Conservation (phyloP, 768 basidiomycete species). For the Tylopilus subfusipes region DNA sequence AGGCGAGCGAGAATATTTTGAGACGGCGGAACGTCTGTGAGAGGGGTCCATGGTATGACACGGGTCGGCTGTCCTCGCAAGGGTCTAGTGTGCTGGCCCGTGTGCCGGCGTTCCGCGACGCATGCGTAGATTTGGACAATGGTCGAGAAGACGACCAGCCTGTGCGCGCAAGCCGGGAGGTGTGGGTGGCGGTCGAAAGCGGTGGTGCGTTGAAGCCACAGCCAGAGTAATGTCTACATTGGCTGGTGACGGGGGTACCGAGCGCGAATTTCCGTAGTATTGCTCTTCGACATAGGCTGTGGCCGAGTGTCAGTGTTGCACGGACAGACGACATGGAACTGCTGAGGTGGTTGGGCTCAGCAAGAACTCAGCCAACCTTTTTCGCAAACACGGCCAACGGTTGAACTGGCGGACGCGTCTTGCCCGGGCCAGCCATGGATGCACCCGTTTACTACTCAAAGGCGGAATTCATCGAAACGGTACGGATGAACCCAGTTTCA, state of each 20-base stretch:
- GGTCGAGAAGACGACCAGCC: not conserved
- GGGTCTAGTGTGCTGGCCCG: conserved; percentile 4
- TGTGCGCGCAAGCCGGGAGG: not conserved
- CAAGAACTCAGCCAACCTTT: not conserved
- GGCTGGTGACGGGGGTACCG: not conserved
- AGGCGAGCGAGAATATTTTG: conserved; percentile 80
- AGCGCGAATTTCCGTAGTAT: not conserved
- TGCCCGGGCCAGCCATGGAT: conserved; percentile 46
- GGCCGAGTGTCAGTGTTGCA: conserved; percentile 8
- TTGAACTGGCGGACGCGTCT: conserved; percentile 16
- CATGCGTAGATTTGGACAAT: conserved; percentile 13
- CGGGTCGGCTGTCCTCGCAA: conserved; percentile 2
- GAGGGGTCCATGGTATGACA: conserved; percentile 69
- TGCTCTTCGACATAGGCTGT: conserved; percentile 18
- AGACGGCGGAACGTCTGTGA: conserved; percentile 68
- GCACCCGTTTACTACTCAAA: conserved; percentile 75
- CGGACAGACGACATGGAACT: conserved; percentile 7
- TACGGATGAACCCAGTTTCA: conserved; percentile 31
- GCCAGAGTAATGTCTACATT: conserved; percentile 6
- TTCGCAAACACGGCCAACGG: conserved; percentile 3
- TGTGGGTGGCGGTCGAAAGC: not conserved
- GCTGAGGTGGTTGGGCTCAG: not conserved
- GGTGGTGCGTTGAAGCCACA: not conserved
- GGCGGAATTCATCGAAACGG: conserved; percentile 86
- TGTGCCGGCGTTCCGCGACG: not conserved